Conservation (phyloP, 352 stramenopile species). For the Globisporangium abappressorium region DNA sequence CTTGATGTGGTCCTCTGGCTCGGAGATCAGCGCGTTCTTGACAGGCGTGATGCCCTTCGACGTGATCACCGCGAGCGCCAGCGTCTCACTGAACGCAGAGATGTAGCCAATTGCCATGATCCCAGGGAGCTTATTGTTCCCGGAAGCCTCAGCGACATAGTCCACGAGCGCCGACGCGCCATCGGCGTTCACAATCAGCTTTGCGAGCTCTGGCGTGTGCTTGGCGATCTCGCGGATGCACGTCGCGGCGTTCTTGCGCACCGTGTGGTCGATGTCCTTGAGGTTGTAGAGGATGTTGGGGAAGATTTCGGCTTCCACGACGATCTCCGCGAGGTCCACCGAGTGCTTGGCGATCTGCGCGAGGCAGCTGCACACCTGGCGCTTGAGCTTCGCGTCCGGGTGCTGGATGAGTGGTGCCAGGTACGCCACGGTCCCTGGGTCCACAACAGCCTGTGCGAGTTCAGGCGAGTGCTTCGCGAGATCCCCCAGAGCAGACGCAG, state of each 20-base stretch:
- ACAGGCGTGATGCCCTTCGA: slow-evolving; percentile 92
- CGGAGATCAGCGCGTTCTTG: slow-evolving; percentile 91
- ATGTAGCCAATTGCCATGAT: slow-evolving; percentile 97
- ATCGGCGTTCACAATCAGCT: slow-evolving; percentile 95
- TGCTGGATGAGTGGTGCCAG: slow-evolving; percentile 93
- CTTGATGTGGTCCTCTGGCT: slow-evolving; percentile 96
- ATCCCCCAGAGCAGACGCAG: slow-evolving; percentile 90
- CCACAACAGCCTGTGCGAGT: slow-evolving; percentile 91
- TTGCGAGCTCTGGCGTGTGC: slow-evolving; percentile 94
- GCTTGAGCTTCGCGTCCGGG: slow-evolving; percentile 93
- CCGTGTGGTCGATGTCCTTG: slow-evolving; percentile 93
- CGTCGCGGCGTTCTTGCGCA: slow-evolving; percentile 94
- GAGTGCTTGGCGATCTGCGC: slow-evolving; percentile 95
- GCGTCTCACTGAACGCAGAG: slow-evolving; percentile 92
- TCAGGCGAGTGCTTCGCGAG: slow-evolving; percentile 95
- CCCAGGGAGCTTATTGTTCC: slow-evolving; percentile 92
- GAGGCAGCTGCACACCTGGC: slow-evolving; percentile 88
- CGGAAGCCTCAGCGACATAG: slow-evolving; percentile 87
- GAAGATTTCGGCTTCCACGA: slow-evolving; percentile 96
- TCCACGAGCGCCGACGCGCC: slow-evolving; percentile 93
- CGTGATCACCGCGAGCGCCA: slow-evolving; percentile 93
- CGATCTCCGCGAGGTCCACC: slow-evolving; percentile 94
- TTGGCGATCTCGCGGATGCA: slow-evolving; percentile 95
- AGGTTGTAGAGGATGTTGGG: slow-evolving; percentile 94
- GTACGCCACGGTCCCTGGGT: slow-evolving; percentile 92